Conservation (phyloP, 257 asterid species). For the Haberlea rhodopensis region DNA sequence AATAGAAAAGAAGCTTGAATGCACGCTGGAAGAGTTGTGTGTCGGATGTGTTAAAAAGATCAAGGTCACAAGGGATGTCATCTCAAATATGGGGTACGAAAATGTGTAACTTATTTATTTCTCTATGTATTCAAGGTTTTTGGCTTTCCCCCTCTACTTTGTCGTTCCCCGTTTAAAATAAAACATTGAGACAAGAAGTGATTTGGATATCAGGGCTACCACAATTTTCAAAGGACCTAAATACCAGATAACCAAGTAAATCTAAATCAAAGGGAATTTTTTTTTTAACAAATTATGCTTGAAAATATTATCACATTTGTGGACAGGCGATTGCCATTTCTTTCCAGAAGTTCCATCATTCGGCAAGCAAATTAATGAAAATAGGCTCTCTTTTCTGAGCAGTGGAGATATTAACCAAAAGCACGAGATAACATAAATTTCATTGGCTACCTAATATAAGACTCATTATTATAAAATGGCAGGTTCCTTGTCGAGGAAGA, state of each 20-base stretch:
- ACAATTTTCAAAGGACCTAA: background rate
- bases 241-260: background rate
- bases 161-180: background rate
- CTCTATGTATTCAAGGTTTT: background rate
- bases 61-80: slow-evolving; percentile 75
- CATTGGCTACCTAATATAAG: background rate
- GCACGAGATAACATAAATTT: background rate
- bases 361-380: background rate
- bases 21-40: slow-evolving; percentile 89
- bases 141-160: background rate
- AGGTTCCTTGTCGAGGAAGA: slow-evolving; percentile 74
- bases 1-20: slow-evolving; percentile 61
- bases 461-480: slow-evolving; percentile 1
- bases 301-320: no score
- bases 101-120: background rate
- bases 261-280: background rate
- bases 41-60: slow-evolving; percentile 71
- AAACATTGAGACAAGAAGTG: no score
- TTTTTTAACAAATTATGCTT: no score
- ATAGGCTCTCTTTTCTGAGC: background rate
- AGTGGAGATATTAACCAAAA: background rate
- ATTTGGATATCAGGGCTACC: no score
- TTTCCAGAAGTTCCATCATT: no score
- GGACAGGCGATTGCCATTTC: no score
- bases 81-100: slow-evolving; percentile 70